These are phyloP conservation scores for Barbatosphaeria neglecta DNA, from an alignment of 495 filamentous ascomycete species.

Conservation along the genomic window DNA sequence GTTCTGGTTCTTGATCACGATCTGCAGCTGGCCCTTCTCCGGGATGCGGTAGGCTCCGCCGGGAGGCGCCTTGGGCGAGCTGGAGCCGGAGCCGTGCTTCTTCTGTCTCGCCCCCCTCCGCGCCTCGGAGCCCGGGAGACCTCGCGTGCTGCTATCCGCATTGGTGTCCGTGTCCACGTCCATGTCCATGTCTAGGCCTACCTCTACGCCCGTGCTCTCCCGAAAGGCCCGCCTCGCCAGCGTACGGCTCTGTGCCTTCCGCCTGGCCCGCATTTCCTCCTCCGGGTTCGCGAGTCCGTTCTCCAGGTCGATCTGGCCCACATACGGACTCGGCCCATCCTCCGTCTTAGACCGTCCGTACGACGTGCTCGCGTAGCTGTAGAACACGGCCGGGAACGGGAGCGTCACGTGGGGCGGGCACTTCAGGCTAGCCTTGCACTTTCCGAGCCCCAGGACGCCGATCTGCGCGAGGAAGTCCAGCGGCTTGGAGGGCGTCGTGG, in stretches of 20 bases:
- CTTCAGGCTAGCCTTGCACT: constrained; percentile 74
- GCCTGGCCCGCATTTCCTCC: constrained; percentile 29
- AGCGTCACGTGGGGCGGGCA: constrained; percentile 89
- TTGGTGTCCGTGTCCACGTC: not conserved
- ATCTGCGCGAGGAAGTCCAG: constrained; percentile 93
- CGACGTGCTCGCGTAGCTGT: constrained; percentile 66
- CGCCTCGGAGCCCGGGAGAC: constrained; percentile 23
- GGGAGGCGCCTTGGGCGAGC: constrained; percentile 61
- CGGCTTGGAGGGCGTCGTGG: constrained; percentile 87
- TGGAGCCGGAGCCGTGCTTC: constrained; percentile 49
- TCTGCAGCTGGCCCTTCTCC: constrained; percentile 88
- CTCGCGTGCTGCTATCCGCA: constrained; percentile 6
- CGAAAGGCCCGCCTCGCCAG: constrained; percentile 14
- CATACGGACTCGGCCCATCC: constrained; percentile 90
- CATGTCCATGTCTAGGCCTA: constrained; percentile 11
- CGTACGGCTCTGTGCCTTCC: constrained; percentile 29
- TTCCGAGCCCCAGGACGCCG: constrained; percentile 79
- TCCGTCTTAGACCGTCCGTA: constrained; percentile 49
- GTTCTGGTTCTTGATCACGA: constrained; percentile 93
- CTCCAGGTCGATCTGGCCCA: constrained; percentile 86
- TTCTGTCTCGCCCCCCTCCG: constrained; percentile 37
- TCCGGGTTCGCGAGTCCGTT: constrained; percentile 49
- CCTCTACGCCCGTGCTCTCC: constrained; percentile 16
- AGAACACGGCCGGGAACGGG: constrained; percentile 93
- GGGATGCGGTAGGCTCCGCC: constrained; percentile 91